Conservation (phyloP, 805 yeast species). For the Kodamaea hsintzibuensis region DNA sequence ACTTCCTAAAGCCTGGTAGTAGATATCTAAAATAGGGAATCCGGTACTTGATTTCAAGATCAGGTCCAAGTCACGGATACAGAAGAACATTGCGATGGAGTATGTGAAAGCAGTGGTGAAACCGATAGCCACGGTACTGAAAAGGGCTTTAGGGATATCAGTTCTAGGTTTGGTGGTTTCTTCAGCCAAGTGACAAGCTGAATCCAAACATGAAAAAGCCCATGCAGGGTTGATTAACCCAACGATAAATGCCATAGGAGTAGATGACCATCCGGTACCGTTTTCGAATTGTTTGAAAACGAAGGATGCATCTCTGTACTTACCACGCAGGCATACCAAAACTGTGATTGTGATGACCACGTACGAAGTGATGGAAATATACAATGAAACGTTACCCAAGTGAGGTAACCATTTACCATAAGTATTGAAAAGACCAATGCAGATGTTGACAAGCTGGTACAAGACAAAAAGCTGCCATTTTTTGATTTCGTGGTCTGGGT, state of each 20-base stretch:
- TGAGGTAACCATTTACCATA: slow-evolving; percentile 37
- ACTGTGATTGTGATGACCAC: slow-evolving; percentile 38
- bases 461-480: slow-evolving; percentile 40
- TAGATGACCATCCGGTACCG: slow-evolving; percentile 30
- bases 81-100: slow-evolving; percentile 43
- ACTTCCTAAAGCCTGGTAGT: slow-evolving; percentile 37
- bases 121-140: slow-evolving; percentile 43
- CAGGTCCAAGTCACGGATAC: slow-evolving; percentile 31
- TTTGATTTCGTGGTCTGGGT: slow-evolving; percentile 34
- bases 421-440: slow-evolving; percentile 35
- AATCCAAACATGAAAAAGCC: slow-evolving; percentile 42
- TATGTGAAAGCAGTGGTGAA: slow-evolving; percentile 40
- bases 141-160: slow-evolving; percentile 40
- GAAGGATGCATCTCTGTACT: slow-evolving; percentile 30
- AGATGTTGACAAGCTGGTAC: slow-evolving; percentile 36
- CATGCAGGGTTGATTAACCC: slow-evolving; percentile 41
- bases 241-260: slow-evolving; percentile 39
- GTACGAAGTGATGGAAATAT: slow-evolving; percentile 36
- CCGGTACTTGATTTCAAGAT: slow-evolving; percentile 33
- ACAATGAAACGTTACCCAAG: slow-evolving; percentile 36
- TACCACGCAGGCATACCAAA: slow-evolving; percentile 37
- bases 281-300: slow-evolving; percentile 26
- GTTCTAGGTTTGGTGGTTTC: slow-evolving; percentile 39
- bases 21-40: slow-evolving; percentile 43
- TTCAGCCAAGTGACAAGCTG: slow-evolving; percentile 45